Base-by-base conservation (phyloP, 2,329 filamentous ascomycete species). In the Botryotinia convoluta region DNA sequence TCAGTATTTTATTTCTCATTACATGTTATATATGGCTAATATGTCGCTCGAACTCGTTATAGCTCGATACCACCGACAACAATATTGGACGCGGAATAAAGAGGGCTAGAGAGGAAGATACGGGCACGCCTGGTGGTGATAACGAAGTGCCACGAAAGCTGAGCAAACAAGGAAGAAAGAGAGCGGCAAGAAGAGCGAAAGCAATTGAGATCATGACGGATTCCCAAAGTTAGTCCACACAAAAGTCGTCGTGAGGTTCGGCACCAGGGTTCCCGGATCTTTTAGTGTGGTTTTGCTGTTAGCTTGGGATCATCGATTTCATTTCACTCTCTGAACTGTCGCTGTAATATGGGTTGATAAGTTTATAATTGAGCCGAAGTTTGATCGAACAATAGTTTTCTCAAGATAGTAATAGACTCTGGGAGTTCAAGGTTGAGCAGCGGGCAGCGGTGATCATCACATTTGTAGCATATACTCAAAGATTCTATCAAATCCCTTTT, bases 151-250 rank as follows among this genome's bases (percentile, higher is more conserved):
- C 22, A 8, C 14, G 8, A 12, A 54, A 29, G 0, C 9, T 51
- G 2, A 37, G 14, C 16, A n/a, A 67, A 14, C 20, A 20, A n/a
- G 22, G 14, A 9, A 54, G 16, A 14, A 54, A 39, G 7, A 39
- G 64, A 22, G 32, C 29, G 2, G 7, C 29, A 26, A 65, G 32
- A 22, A 65, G 44, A 5, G 6, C 7, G 3, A 39, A 20, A 8
- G 18, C 4, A 29, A 8, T 22, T 0, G 8, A 8, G 3, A 9
- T 35, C 2, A 7, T 29, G 4, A 14, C 22, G 4, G 45, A 12
- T n/a, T 12, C 22, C 9, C 4, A 4, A 7, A 2, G 4, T 29
- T 3, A 29, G 6, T 37, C 0, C 10, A 10, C 32, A 9, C 16
- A 26, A 18, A 51, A n/a, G 26, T 39, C 32, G 22, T 3, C 4